phyloP scores from a whole-genome alignment of 2,329 filamentous ascomycete genomes.

The Laburnicola sp. region DNA sequence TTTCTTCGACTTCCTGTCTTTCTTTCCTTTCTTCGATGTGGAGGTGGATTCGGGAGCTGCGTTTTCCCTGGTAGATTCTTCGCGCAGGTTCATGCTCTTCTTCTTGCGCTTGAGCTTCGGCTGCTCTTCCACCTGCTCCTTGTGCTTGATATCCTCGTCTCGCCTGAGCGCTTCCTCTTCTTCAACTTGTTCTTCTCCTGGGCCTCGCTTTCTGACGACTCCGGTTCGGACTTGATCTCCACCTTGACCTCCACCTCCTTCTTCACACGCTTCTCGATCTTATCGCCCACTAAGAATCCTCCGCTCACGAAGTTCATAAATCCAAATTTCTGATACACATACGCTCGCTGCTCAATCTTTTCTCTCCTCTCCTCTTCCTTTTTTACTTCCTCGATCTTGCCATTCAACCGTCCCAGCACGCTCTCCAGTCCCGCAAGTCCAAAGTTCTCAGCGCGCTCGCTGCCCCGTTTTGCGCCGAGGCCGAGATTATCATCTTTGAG shows the following conservation, averaged over 20 bases:
- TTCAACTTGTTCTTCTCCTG: conserved; percentile 29
- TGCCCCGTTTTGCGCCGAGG: conserved; percentile 77
- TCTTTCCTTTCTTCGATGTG: conserved; percentile 40
- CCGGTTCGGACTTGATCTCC: conserved; percentile 49
- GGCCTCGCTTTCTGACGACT: conserved; percentile 36
- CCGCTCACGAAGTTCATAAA: conserved; percentile 83
- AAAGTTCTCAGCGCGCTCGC: conserved; percentile 70
- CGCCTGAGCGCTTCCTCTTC: conserved; percentile 39
- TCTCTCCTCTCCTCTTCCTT: conserved; percentile 69
- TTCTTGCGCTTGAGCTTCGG: conserved; percentile 43
- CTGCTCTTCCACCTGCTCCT: conserved; percentile 29
- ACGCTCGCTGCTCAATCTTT: conserved; percentile 71
- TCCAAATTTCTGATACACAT: conserved; percentile 75
- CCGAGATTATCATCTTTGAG: conserved; percentile 92
- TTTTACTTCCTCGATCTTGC: conserved; percentile 74
- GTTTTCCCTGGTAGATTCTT: conserved; percentile 31
- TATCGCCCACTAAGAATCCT: conserved; percentile 69
- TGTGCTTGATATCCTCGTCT: conserved; percentile 36
- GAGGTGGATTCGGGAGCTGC: conserved; percentile 11
- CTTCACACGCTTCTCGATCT: conserved; percentile 56
- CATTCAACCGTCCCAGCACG: conserved; percentile 84
- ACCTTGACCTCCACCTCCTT: conserved; percentile 43
- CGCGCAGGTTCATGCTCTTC: conserved; percentile 41
- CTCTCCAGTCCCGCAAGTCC: conserved; percentile 86
- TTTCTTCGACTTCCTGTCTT: conserved; percentile 38